Conservation (phyloP, 164 flowering plant species). For the Kingdonia uniflora region DNA sequence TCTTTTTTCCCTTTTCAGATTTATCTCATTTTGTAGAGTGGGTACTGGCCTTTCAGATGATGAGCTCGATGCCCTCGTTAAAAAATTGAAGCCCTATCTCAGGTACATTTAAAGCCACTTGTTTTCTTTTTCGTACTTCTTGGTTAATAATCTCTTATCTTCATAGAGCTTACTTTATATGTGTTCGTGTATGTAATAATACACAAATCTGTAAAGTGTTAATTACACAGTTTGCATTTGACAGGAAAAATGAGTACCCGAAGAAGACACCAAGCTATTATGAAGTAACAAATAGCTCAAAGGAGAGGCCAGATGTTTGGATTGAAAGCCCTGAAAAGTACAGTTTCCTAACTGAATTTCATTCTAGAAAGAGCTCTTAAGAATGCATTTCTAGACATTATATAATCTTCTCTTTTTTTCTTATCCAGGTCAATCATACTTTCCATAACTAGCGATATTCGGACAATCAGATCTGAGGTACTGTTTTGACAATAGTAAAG, state of each 20-base stretch:
- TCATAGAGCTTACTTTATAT: no score
- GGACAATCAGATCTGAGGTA: slow-evolving; percentile 89
- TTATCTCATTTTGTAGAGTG: slow-evolving; percentile 89
- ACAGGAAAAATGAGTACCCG: slow-evolving; percentile 81
- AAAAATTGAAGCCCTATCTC: slow-evolving; percentile 86
- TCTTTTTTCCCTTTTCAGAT: slow-evolving; percentile 34
- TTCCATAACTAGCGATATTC: slow-evolving; percentile 87
- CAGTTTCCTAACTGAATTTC: slow-evolving; percentile 8
- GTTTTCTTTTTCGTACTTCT: no score
- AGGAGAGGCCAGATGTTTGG: slow-evolving; percentile 99
- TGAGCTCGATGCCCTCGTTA: slow-evolving; percentile 67
- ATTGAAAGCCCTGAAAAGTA: slow-evolving; percentile 95
- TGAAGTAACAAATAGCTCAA: slow-evolving; percentile 78
- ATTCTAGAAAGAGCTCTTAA: background rate
- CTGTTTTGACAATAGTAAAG: no score
- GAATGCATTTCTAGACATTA: background rate
- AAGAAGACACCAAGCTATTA: slow-evolving; percentile 83
- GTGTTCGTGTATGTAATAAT: no score
- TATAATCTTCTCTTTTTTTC: slow-evolving; percentile 3
- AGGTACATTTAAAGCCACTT: slow-evolving; percentile 27
- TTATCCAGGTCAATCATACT: slow-evolving; percentile 72
- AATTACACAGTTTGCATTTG: background rate
- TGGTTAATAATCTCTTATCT: no score
- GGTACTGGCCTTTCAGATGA: slow-evolving; percentile 96
- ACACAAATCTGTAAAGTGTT: no score